Base-by-base conservation (phyloP, 2,329 filamentous ascomycete species). In the Curvularia eragrostidis region DNA sequence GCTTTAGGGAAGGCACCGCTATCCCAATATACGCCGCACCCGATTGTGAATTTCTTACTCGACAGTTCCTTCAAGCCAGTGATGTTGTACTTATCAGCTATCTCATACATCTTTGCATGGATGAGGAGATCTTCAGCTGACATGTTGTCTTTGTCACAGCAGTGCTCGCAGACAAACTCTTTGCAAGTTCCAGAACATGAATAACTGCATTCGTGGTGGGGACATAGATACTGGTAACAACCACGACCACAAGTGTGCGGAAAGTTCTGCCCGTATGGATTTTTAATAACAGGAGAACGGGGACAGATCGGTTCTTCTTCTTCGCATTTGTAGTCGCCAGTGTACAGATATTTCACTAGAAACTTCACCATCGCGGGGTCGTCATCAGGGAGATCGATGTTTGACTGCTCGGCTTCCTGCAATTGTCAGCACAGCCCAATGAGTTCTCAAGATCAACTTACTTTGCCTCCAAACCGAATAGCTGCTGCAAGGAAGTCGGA, bases 1-100 rank as follows among this genome's bases (percentile, higher is more conserved):
- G 74, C 68, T 18, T 61, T 48, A 0, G 65, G 28, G n/a, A 78
- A 67, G 9, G 64, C 52, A 5, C 47, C 8, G 3, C 59, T 52
- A 19, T 75, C 48, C 66, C 68, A 71, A 30, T 42, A 30, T 3
- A 23, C 15, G 4, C 12, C 7, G 3, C 32, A 54, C 5, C 12
- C 39, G 1, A 6, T 0, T 1, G 2, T 13, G 32, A 58, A 58
- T 5, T 42, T 47, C 2, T 26, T 18, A 1, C 7, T 15, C 8
- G 39, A 38, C 4, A 58, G 21, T 1, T 41, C 46, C 15, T 54
- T 49, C 1, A 58, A 21, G 2, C 56, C 51, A 1, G n/a, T 7
- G 3, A 54, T 32, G 19, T 50, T 23, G 21, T 58, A 58, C 32
- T 66, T 64, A 8, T 68, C 62, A 0, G 56, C 65, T 12, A 64